Percentiles rank a stretch among this genome's conserved stretches.
Evolutionary conservation across 257 asterid genomes (phyloP).

Genomic region (Solanum ossicruentum): DNA sequence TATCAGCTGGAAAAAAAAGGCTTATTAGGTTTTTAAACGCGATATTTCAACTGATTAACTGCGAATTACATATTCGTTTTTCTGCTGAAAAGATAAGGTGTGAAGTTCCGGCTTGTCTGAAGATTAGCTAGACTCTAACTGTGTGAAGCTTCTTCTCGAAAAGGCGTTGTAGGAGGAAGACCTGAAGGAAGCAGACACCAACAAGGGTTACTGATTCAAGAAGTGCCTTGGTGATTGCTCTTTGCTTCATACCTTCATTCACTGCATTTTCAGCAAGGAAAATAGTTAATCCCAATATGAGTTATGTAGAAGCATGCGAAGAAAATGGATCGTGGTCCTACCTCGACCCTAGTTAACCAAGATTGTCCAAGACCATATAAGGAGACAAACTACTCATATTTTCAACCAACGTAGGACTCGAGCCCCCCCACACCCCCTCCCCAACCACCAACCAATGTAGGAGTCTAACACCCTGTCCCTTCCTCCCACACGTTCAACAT

Average conservation of each 20-base stretch:
- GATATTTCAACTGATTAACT: background rate
- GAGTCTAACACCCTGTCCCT: background rate
- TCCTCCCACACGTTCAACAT: background rate
- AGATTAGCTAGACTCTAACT: slow-evolving; percentile 34
- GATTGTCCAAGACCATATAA: background rate
- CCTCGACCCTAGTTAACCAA: background rate
- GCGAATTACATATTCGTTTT: background rate
- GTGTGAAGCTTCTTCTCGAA: slow-evolving; percentile 51
- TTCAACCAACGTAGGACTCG: background rate
- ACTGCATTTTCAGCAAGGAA: slow-evolving; percentile 24
- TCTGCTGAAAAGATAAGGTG: background rate
- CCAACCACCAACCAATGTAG: no score
- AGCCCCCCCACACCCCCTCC: background rate
- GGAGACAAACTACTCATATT: background rate
- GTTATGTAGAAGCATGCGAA: background rate
- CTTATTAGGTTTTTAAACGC: background rate
- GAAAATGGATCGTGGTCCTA: background rate
- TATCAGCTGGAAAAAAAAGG: background rate
- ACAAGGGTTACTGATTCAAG: slow-evolving; percentile 54
- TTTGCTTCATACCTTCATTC: slow-evolving; percentile 49
- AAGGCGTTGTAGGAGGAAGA: slow-evolving; percentile 50
- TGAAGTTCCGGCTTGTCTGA: background rate
- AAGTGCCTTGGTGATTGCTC: slow-evolving; percentile 62
- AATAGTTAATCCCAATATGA: background rate
- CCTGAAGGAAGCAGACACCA: slow-evolving; percentile 49